These are phyloP conservation scores for Blepharisma japonicum DNA, from an alignment of 73 alveolate genomes.

Conservation along the genomic window DNA sequence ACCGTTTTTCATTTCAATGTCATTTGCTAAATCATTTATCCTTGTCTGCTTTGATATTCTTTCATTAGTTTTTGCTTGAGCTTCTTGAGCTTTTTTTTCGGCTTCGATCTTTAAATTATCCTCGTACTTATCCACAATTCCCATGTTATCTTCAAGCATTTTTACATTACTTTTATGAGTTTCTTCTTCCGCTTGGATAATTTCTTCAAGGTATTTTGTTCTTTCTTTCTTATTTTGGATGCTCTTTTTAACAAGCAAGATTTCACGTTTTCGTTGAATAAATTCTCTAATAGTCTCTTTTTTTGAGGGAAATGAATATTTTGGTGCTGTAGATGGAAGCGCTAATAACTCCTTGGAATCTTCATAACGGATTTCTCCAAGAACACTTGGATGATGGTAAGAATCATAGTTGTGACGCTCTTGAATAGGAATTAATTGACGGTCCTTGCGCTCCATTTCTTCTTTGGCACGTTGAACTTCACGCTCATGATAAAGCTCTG, in stretches of 20 bases:
- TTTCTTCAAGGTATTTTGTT: neutral
- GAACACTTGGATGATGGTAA: neutral
- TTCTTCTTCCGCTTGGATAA: neutral
- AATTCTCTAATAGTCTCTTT: slow-evolving; percentile 17
- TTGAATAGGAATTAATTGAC: neutral
- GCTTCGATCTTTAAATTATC: neutral
- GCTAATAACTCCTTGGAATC: neutral
- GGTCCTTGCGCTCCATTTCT: neutral
- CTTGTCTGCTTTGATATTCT: neutral
- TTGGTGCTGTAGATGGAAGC: neutral
- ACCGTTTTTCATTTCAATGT: neutral
- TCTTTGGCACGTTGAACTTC: neutral
- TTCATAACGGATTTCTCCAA: slow-evolving; percentile 14
- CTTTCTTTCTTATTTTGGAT: neutral
- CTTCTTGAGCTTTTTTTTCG: neutral
- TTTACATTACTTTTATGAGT: neutral
- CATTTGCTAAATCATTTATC: neutral
- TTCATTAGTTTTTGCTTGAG: neutral
- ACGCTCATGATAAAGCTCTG: slow-evolving; percentile 16
- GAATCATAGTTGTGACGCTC: neutral
- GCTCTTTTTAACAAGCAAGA: neutral
- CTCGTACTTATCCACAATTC: neutral
- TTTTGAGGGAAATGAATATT: neutral
- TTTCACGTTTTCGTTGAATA: slow-evolving; percentile 28
- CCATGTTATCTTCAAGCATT: neutral